Evolutionary conservation across 2,329 filamentous ascomycete species (phyloP).

Genomic region (Salinomyces thailandicus): DNA sequence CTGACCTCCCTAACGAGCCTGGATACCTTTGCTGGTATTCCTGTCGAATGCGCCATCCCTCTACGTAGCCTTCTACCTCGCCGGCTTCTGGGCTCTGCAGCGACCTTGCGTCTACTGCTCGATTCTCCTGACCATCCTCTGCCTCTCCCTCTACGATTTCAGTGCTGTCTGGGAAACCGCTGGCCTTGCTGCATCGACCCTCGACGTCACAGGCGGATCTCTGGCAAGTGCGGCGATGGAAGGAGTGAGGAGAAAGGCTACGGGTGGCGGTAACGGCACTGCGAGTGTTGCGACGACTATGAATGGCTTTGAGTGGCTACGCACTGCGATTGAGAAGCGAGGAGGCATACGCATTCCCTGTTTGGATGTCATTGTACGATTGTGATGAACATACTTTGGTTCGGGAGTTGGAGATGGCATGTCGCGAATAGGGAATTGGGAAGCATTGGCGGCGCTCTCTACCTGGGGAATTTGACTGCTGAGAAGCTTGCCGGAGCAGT

Average conservation of each 20-base stretch:
- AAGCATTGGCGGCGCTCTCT: neutral
- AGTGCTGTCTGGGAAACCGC: constrained; percentile 76
- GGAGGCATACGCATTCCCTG: constrained; percentile 85
- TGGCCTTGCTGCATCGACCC: constrained; percentile 32
- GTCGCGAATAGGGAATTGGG: neutral
- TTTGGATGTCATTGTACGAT: constrained; percentile 67
- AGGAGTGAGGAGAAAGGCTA: constrained; percentile 39
- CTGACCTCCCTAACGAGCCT: no score
- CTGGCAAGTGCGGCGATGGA: constrained; percentile 58
- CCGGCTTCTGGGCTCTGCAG: constrained; percentile 91
- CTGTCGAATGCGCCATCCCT: constrained; percentile 36
- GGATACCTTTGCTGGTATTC: no score
- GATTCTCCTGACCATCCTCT: constrained; percentile 86
- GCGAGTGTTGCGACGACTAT: constrained; percentile 31
- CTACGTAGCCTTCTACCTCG: constrained; percentile 48
- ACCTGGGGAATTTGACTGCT: no score
- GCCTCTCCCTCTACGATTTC: constrained; percentile 92
- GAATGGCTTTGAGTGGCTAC: constrained; percentile 77
- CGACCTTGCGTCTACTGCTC: constrained; percentile 97
- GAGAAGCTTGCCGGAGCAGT: no score
- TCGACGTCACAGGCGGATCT: constrained; percentile 61
- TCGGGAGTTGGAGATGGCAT: neutral
- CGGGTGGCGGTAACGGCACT: constrained; percentile 36
- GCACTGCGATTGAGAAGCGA: constrained; percentile 63
- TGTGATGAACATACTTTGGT: constrained; percentile 6